Conservation (phyloP, 495 filamentous ascomycete genomes). For the Tetracladium setigerum region DNA sequence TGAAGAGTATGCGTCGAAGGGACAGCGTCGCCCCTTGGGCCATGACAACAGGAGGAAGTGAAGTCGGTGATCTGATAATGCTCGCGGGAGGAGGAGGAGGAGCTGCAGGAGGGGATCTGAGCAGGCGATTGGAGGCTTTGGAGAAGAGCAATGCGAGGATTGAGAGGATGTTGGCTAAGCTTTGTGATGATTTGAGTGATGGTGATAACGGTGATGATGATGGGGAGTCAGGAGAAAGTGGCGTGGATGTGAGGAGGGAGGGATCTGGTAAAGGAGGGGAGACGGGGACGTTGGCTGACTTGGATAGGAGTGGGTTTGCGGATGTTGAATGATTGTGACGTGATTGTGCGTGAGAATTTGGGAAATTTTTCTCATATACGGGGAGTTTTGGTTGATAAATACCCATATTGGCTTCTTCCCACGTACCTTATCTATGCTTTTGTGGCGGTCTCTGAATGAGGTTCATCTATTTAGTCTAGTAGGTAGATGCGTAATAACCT, state of each 20-base stretch:
- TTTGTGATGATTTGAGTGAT: conserved; percentile 17
- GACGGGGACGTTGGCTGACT: conserved; percentile 6
- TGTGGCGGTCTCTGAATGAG: too few species aligned
- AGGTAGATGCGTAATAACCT: too few species aligned
- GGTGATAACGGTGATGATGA: conserved; percentile 13
- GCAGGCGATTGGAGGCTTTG: conserved; percentile 21
- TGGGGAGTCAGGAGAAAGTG: background rate
- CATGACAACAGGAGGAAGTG: conserved; percentile 8
- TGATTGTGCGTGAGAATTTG: too few species aligned
- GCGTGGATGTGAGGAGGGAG: background rate
- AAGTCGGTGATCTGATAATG: conserved; percentile 16
- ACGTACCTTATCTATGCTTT: too few species aligned
- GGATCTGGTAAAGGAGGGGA: background rate
- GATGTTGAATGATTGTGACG: conserved; percentile 5
- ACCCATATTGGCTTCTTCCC: too few species aligned
- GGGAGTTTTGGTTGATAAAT: too few species aligned
- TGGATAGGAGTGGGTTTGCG: conserved; percentile 9
- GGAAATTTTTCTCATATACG: too few species aligned
- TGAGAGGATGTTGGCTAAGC: conserved; percentile 22
- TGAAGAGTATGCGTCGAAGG: conserved; percentile 5
- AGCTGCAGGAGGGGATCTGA: conserved; percentile 12
- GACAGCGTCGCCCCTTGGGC: conserved; percentile 25
- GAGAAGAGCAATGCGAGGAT: conserved; percentile 25
- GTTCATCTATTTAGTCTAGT: too few species aligned
- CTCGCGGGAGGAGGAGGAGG: conserved; percentile 15